Percentiles rank a stretch among this genome's conserved stretches.
These are phyloP conservation scores for Gracilariopsis chorda DNA, from an alignment of 23 red algal genomes.

Conservation along the genomic window DNA sequence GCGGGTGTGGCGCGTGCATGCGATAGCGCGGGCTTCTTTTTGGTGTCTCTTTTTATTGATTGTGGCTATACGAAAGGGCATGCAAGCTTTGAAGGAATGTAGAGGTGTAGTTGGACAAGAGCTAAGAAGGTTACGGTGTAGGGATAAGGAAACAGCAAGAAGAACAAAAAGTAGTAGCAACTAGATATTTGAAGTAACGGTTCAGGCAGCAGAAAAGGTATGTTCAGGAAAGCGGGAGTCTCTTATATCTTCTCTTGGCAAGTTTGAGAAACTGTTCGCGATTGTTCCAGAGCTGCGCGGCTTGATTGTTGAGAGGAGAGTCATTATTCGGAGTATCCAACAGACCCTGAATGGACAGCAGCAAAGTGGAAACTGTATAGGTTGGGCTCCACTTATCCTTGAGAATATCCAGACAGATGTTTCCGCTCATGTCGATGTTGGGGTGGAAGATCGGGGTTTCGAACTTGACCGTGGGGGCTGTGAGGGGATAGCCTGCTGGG, in stretches of 20 bases:
- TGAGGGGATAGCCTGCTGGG: constrained; percentile 73
- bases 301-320: constrained; percentile 85
- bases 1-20: neutral
- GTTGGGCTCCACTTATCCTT: constrained; percentile 98
- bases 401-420: constrained; percentile 98
- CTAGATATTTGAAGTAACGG: too few relatives aligned
- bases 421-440: constrained; percentile 91
- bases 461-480: constrained; percentile 84
- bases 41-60: neutral
- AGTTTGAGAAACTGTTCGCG: constrained; percentile 45
- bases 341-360: constrained; percentile 81
- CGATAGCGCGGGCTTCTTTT: neutral
- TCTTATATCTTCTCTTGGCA: constrained; percentile 66
- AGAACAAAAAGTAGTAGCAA: too few relatives aligned
- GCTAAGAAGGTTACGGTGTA: too few relatives aligned
- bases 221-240: constrained; percentile 24
- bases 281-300: constrained; percentile 80
- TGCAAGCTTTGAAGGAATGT: too few relatives aligned
- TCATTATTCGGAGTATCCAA: constrained; percentile 93
- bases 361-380: constrained; percentile 79
- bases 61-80: neutral
- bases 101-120: too few relatives aligned
- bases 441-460: constrained; percentile 90
- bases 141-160: too few relatives aligned
- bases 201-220: neutral